A percentile compares a stretch with the other conserved stretches of the same genome.
These are phyloP conservation scores for Plasmodium coatneyi DNA, from an alignment of 169 alveolate species.

Conservation along the genomic window DNA sequence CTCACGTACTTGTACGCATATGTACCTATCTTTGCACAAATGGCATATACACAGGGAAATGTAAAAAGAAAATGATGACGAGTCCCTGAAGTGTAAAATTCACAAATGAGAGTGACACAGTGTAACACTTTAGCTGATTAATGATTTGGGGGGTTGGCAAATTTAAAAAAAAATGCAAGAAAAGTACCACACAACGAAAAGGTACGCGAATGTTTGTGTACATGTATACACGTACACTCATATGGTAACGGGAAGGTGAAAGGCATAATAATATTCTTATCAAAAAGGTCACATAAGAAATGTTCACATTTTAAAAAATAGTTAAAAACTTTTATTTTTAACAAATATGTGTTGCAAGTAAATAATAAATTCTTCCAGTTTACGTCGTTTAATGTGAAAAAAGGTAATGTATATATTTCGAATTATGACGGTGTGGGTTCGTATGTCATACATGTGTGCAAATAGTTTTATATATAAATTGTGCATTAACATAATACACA, in stretches of 20 bases:
- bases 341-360: background rate
- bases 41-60: background rate
- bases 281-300: background rate
- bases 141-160: background rate
- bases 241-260: background rate
- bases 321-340: background rate
- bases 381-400: background rate
- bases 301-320: background rate
- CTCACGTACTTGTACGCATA: background rate
- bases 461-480: background rate
- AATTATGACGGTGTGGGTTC: background rate
- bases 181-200: background rate
- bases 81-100: background rate
- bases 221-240: background rate
- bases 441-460: background rate
- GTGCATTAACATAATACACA: background rate
- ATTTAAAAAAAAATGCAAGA: background rate
- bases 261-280: background rate
- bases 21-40: background rate
- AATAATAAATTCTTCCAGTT: background rate
- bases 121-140: background rate
- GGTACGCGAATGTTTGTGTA: background rate
- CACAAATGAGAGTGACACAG: background rate
- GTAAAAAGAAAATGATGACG: background rate
- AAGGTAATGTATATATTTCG: background rate